Evolutionary conservation across 768 basidiomycete genomes (phyloP), one percentile per base, ranked within the genome.

Genomic region (Calocybe indica): DNA sequence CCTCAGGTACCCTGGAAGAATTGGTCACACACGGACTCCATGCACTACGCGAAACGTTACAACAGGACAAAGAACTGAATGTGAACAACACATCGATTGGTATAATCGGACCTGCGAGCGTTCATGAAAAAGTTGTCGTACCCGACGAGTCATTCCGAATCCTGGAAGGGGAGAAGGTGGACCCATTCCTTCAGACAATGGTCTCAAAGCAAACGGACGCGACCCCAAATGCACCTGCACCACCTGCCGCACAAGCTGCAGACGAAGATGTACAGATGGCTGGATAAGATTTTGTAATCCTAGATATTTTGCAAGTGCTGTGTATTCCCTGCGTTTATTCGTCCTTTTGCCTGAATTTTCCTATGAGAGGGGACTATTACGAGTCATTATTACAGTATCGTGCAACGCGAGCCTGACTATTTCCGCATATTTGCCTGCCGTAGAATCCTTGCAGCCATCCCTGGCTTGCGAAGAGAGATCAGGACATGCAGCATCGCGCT

Each of bases 11-110:
- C 37, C 73, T 97, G 44, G 88, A 94, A 62, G 85, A 92, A 36
- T 76, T 99, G 32, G 83, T 98, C 65, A 80, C 78, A 55, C 96
- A 99, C 61, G 96, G 96, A 11, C 77, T 99, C 35, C 88, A 93
- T 50, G 95, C 96, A 9, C 79, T 99, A 11, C 84, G 92, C 30
- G 95, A 98, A 64, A 98, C 96, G 2, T 80, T 99, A 34, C 96
- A 98, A 59, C 96, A 99, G 62, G 96, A 98, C 73, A 99, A 99
- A 66, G 92, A 90, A 59, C 83, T 98, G 48, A 93, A 85, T 12
- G 71, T 85, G 56, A 82, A 88, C 63, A 99, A 99, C 72, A 99
- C 96, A 1, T 92, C 90, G 1, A 83, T 98, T 56, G 94, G 92
- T 30, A 89, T 99, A 60, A 75, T 97, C 50, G 95, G 95, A 7